Conservation (phyloP, 1,284 basidiomycete species). For the Irpex sp. region DNA sequence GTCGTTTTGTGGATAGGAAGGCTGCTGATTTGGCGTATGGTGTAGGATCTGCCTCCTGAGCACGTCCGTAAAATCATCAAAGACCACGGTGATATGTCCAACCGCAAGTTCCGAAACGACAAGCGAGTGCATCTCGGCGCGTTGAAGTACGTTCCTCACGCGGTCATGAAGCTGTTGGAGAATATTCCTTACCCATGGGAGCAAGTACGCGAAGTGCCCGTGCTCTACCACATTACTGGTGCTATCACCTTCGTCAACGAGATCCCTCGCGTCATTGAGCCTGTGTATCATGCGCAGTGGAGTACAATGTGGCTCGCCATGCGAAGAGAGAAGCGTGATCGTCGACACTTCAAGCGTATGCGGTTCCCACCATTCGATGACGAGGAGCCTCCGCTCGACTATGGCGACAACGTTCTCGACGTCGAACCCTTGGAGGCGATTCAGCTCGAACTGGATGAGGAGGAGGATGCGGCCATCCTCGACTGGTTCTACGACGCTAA, state of each 20-base stretch:
- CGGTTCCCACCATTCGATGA: slow-evolving; percentile 99
- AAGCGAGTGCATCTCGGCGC: slow-evolving; percentile 98
- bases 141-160: slow-evolving; percentile 98
- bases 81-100: slow-evolving; percentile 97
- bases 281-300: slow-evolving; percentile 99
- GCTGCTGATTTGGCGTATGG: not conserved
- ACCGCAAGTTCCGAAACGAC: slow-evolving; percentile 95
- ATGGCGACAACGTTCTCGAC: slow-evolving; percentile 97
- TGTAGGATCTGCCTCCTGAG: slow-evolving; percentile 83
- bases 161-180: slow-evolving; percentile 98
- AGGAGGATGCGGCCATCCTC: slow-evolving; percentile 92
- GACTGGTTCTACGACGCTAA: slow-evolving; percentile 99
- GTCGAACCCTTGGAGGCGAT: slow-evolving; percentile 98
- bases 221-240: slow-evolving; percentile 98
- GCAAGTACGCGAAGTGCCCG: slow-evolving; percentile 96
- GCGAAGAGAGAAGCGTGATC: slow-evolving; percentile 98
- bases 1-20: not conserved
- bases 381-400: slow-evolving; percentile 97
- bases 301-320: slow-evolving; percentile 99
- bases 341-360: slow-evolving; percentile 99
- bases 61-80: slow-evolving; percentile 98
- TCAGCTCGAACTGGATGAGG: slow-evolving; percentile 92
- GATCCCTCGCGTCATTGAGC: slow-evolving; percentile 94
- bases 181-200: slow-evolving; percentile 99
- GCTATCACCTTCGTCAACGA: slow-evolving; percentile 99